Conservation (phyloP, 805 yeast genomes). For the Metschnikowia borealis region DNA sequence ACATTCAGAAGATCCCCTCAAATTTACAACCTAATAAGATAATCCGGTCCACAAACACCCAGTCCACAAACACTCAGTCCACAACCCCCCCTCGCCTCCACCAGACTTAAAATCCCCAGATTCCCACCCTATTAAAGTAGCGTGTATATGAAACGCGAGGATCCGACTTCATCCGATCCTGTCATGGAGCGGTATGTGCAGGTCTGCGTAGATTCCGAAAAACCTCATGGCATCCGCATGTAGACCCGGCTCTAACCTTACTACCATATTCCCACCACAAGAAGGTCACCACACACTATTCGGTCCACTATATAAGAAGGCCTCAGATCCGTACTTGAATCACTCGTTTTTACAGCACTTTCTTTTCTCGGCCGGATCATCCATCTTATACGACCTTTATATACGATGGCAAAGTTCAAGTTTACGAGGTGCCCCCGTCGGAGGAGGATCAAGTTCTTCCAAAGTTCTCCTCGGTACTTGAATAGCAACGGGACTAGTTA, state of each 20-base stretch:
- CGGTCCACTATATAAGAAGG: not conserved
- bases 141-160: too few relatives aligned
- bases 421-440: constrained; percentile 11
- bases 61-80: too few relatives aligned
- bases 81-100: too few relatives aligned
- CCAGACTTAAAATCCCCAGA: too few relatives aligned
- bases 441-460: constrained; percentile 23
- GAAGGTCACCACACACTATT: not conserved
- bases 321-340: not conserved
- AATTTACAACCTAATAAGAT: too few relatives aligned
- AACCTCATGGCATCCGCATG: not conserved
- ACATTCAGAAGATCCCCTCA: too few relatives aligned
- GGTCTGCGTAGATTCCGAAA: not conserved
- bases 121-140: too few relatives aligned
- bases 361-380: too few relatives aligned
- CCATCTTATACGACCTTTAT: not conserved
- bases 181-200: not conserved
- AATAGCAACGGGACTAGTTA: constrained; percentile 11
- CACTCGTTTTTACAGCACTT: not conserved
- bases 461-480: constrained; percentile 24
- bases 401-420: constrained; percentile 11
- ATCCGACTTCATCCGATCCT: not conserved
- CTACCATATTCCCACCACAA: not conserved
- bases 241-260: not conserved
- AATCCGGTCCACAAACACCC: too few relatives aligned